Conservation (phyloP, 2,329 filamentous ascomycete genomes). For the Diaporthe longicolla region DNA sequence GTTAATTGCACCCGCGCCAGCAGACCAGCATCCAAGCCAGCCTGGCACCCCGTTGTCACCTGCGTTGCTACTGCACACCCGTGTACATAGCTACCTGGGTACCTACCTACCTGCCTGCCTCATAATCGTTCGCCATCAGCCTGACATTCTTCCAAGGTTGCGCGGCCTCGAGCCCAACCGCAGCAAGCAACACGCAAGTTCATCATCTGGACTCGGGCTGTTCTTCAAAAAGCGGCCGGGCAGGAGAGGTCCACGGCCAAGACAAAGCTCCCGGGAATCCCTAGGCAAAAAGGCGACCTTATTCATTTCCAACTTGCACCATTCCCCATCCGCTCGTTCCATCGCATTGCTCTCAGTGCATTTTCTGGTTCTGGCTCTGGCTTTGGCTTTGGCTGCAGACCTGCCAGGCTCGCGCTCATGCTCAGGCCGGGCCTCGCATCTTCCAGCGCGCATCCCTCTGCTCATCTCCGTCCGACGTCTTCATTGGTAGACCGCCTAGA, state of each 20-base stretch:
- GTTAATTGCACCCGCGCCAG: conserved; percentile 6
- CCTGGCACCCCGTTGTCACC: conserved; percentile 17
- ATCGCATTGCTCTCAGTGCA: conserved; percentile 28
- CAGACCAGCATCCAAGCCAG: conserved; percentile 11
- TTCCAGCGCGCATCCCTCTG: conserved; percentile 30
- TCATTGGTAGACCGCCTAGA: conserved; percentile 36
- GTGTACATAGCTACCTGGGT: neutral
- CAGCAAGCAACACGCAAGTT: conserved; percentile 20
- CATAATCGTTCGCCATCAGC: conserved; percentile 9
- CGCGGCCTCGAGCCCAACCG: conserved; percentile 29
- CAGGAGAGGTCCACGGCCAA: conserved; percentile 27
- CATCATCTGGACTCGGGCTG: conserved; percentile 16
- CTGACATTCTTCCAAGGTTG: neutral
- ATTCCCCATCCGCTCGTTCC: conserved; percentile 25
- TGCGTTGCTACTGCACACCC: conserved; percentile 24
- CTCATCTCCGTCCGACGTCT: conserved; percentile 31
- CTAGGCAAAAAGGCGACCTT: conserved; percentile 27
- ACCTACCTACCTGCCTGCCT: neutral
- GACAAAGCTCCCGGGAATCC: conserved; percentile 33
- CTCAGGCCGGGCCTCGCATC: conserved; percentile 27
- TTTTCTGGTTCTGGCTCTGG: conserved; percentile 19
- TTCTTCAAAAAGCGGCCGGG: conserved; percentile 6
- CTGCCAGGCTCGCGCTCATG: conserved; percentile 32
- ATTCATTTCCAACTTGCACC: conserved; percentile 35
- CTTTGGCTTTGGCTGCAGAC: conserved; percentile 22